Evolutionary conservation across 352 stramenopile species (phyloP).

Genomic region (Globisporangium echinulatum): DNA sequence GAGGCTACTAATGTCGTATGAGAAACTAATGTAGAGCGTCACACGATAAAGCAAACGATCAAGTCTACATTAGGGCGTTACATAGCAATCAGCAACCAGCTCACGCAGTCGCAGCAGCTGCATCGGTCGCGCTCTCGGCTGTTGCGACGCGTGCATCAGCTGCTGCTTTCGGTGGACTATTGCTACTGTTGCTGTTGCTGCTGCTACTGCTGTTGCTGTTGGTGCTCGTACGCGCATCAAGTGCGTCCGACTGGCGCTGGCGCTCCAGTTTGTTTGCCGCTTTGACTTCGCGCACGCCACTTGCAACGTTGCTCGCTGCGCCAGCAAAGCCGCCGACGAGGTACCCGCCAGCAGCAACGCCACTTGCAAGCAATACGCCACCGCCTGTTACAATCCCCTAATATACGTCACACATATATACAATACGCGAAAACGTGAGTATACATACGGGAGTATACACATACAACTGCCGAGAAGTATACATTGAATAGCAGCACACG

Average conservation of each 20-base stretch:
- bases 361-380: slow-evolving; percentile 66
- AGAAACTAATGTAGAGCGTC: background rate
- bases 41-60: background rate
- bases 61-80: slow-evolving; percentile 13
- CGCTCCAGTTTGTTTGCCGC: slow-evolving; percentile 70
- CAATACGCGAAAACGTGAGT: background rate
- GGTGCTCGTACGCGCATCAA: background rate
- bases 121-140: background rate
- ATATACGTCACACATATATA: background rate
- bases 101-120: background rate
- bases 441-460: background rate
- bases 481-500: background rate
- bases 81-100: background rate
- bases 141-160: background rate
- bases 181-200: background rate
- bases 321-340: slow-evolving; percentile 78
- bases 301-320: slow-evolving; percentile 75
- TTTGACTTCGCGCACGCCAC: slow-evolving; percentile 76
- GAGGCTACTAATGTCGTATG: no score
- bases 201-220: background rate
- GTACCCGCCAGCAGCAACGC: slow-evolving; percentile 70
- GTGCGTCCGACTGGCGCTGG: slow-evolving; percentile 21
- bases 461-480: background rate
- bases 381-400: slow-evolving; percentile 74
- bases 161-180: background rate